Conservation (phyloP, 345 rosid species). For the Camelina sativa region DNA sequence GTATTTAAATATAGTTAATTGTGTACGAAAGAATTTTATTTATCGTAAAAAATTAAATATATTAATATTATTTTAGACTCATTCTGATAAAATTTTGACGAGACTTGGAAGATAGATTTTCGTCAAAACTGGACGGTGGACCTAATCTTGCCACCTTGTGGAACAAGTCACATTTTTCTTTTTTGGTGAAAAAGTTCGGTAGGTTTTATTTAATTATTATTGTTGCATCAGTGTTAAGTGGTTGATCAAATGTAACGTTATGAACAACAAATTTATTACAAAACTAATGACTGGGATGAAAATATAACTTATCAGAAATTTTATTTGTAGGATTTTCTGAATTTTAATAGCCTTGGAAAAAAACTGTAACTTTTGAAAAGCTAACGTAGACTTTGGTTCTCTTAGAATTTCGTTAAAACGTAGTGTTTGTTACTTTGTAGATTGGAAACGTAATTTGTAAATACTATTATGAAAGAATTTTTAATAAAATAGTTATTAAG, state of each 20-base stretch:
- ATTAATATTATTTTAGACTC: background rate
- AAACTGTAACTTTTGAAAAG: too few relatives aligned
- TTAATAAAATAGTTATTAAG: too few relatives aligned
- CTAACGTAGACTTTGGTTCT: too few relatives aligned
- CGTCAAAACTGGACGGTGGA: slow-evolving; percentile 43
- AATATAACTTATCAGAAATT: too few relatives aligned
- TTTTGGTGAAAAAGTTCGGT: slow-evolving; percentile 20
- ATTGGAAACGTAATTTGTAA: background rate
- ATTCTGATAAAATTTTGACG: slow-evolving; percentile 19
- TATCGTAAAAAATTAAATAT: too few relatives aligned
- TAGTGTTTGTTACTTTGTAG: too few relatives aligned
- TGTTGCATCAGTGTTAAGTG: slow-evolving; percentile 8
- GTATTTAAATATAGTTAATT: background rate
- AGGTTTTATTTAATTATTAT: background rate
- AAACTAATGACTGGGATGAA: too few relatives aligned
- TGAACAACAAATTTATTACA: background rate
- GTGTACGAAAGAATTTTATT: slow-evolving; percentile 2
- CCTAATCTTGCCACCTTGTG: slow-evolving; percentile 35
- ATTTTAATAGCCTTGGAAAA: too few relatives aligned
- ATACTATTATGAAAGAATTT: too few relatives aligned
- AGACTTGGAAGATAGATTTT: slow-evolving; percentile 32
- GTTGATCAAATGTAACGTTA: background rate
- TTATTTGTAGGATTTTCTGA: too few relatives aligned
- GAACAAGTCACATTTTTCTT: slow-evolving; percentile 33
- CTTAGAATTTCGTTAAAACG: too few relatives aligned